Base-by-base conservation (phyloP, 2,329 filamentous ascomycete species). In the Calonectria pseudoreteaudii region DNA sequence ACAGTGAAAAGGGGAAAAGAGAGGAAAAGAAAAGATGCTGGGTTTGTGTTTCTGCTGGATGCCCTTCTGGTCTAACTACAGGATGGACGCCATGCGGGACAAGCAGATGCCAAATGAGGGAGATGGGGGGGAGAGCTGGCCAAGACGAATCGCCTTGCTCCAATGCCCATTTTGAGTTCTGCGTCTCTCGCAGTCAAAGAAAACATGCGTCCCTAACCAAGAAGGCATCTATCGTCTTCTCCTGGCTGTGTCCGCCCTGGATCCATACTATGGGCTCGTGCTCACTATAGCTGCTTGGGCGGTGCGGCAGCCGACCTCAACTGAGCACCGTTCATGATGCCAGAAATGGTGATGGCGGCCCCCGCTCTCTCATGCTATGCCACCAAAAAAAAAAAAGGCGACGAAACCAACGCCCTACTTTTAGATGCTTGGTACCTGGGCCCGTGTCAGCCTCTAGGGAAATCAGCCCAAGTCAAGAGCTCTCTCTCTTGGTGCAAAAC, bases 351-450 rank as follows among this genome's bases (percentile, higher is more conserved):
- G 31, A 34, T 34, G 10, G 31, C 11, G 31, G 31, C 31, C 31
- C 31, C 31, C 31, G 31, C 31, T 34, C 31, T 34, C 31, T 10
- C 31, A 34, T 34, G 31, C 31, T 10, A 10, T 34, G 9, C 31
- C 31, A 34, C 31, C 31, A 34, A 34, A 34, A 34, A 34, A 34
- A 34, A 34, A 34, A 38, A 30, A 58, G 23, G 23, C 23, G 56
- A 28, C 13, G 16, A 38, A 44, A n/a, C n/a, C 11, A 41, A 30
- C 56, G 23, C 56, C 26, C 34, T 41, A 36, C 10, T 60, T 60
- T 68, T 58, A 50, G 66, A 49, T 60, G 44, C 52, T 62, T 62
- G n/a, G 56, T 38, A 41, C 56, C 34, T 26, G 56, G 52, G n/a
- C 34, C 34, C 56, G 38, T 41, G 56, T 41, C 56, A 62, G 56